Evolutionary conservation across 1,139 yeast genomes (phyloP), one percentile per base, ranked within the genome.

Genomic region (Suhomyces yuchorum): DNA sequence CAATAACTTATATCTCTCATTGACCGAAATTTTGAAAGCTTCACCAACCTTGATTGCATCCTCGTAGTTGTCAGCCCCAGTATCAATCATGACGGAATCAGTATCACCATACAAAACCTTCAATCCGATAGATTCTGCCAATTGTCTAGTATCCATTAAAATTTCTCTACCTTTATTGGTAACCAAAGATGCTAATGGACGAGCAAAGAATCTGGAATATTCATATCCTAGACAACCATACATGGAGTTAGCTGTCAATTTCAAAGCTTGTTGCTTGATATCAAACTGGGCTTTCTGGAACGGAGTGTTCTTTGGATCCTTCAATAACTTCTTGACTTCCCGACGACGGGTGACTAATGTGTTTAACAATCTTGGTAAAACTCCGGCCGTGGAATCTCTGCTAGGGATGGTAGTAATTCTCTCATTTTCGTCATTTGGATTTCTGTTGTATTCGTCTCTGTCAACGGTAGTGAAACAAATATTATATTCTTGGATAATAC

Each of bases 21-120:
- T 95, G 47, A 95, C 98, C 52, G 84, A 79, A 44, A 76, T 66
- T 66, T 93, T 93, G 71, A 95, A 92, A 47, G 85, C 86, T 43
- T 85, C 84, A 40, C 98, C 99, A 55, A 91, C 85, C 58, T 79
- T 79, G 39, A 89, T 68, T 0, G 99, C 97, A 40, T 88, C 96
- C 30, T 71, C 68, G 61, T 80, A 87, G 37, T 72, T 77, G 49
- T 78, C 81, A 39, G 82, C 86, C 39, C 92, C 92, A 1, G 98
- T 91, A 66, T 93, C 96, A 62, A 95, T 91, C 99, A 95, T 95
- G 47, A 95, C 98, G 32, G 99, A 95, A 73, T 95, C 99, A 0
- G 99, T 95, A 73, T 95, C 99, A 75, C 99, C 99, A 62, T 95
- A 95, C 17, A 95, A 90, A 44, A 95, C 99, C 51, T 90, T 77